Percentiles rank a stretch among this genome's conserved stretches.
Evolutionary conservation across 176 grass and related monocot species (phyloP).

Genomic region (Carex scoparia): DNA sequence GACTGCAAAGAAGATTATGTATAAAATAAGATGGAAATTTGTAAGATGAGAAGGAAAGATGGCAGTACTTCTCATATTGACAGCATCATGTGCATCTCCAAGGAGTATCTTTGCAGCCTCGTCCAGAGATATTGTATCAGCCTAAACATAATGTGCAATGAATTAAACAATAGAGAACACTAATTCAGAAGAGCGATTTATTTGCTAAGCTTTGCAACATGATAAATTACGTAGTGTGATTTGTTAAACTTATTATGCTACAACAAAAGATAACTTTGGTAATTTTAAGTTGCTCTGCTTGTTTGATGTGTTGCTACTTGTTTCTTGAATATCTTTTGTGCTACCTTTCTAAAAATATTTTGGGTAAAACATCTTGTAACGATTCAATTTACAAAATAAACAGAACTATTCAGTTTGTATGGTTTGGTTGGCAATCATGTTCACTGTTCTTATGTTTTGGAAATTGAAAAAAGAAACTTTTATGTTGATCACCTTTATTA

Average conservation of each 20-base stretch:
- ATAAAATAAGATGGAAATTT: neutral
- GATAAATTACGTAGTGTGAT: neutral
- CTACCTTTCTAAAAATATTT: neutral
- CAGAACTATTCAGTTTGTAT: neutral
- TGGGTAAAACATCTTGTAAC: neutral
- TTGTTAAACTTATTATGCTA: neutral
- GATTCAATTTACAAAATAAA: neutral
- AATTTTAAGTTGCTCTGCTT: neutral
- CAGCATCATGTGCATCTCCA: conserved; percentile 57
- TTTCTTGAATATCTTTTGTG: neutral
- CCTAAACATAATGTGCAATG: conserved; percentile 28
- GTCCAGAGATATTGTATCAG: conserved; percentile 60
- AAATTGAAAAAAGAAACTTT: neutral
- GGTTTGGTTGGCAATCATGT: neutral
- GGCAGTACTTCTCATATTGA: conserved; percentile 77
- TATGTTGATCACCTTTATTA: neutral
- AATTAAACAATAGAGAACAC: neutral
- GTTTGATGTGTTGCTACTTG: neutral
- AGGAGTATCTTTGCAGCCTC: conserved; percentile 70
- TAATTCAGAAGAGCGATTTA: neutral
- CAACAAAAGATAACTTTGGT: neutral
- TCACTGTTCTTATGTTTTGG: neutral
- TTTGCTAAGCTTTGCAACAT: neutral
- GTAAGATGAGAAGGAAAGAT: neutral
- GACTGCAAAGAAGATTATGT: neutral